A percentile compares a stretch with the other conserved stretches of the same genome.
Evolutionary conservation across 2,329 filamentous ascomycete genomes (phyloP).

Genomic region (Arthrobotrys sphaeroides): DNA sequence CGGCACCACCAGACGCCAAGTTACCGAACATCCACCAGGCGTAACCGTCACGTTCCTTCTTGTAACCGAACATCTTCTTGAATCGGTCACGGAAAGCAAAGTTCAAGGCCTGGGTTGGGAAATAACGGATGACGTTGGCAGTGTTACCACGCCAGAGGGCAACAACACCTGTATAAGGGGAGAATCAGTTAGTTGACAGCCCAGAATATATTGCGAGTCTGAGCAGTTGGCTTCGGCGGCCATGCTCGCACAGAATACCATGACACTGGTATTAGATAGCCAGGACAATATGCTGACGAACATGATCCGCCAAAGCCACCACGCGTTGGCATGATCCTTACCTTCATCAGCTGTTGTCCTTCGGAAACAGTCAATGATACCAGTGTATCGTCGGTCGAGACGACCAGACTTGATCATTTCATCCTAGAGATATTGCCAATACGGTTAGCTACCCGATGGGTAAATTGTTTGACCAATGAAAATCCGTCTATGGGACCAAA

Average conservation of each 20-base stretch:
- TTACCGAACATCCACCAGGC: slow-evolving; percentile 99
- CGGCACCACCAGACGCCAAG: slow-evolving; percentile 99
- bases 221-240: neutral
- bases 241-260: neutral
- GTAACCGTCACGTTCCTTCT: slow-evolving; percentile 99
- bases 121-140: slow-evolving; percentile 99
- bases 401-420: slow-evolving; percentile 99
- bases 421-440: slow-evolving; percentile 72
- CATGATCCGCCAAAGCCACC: neutral
- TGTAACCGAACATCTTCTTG: slow-evolving; percentile 99
- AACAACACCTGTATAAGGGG: slow-evolving; percentile 67
- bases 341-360: slow-evolving; percentile 91
- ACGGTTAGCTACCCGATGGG: slow-evolving; percentile 55
- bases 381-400: slow-evolving; percentile 96
- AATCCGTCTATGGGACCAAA: slow-evolving; percentile 9
- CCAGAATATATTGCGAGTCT: neutral
- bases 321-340: slow-evolving; percentile 59
- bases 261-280: neutral
- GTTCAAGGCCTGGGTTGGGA: slow-evolving; percentile 99
- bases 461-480: slow-evolving; percentile 56
- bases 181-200: neutral
- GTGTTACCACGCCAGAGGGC: slow-evolving; percentile 99
- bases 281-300: neutral
- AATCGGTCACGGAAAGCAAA: slow-evolving; percentile 99
- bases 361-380: slow-evolving; percentile 94